A percentile compares a stretch with the other conserved stretches of the same genome.
phyloP scores from a whole-genome alignment of 768 basidiomycete genomes.

The button mushroom (Agaricus bisporus) region DNA sequence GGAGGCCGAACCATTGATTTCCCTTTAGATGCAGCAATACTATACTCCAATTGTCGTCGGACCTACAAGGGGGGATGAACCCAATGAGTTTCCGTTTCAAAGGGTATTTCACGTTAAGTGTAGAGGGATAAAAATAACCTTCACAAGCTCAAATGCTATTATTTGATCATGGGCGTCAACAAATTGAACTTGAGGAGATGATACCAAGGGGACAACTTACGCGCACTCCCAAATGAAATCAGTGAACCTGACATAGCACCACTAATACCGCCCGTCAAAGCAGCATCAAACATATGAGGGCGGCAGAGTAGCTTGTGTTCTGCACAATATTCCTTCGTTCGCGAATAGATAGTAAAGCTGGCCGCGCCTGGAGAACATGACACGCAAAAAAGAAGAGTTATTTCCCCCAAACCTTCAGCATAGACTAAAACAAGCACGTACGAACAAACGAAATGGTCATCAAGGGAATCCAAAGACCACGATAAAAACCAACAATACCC shows the following conservation, averaged over 20 bases:
- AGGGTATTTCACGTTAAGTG: not conserved
- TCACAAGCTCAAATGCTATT: slow-evolving; percentile 90
- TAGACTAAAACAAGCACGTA: slow-evolving; percentile 36
- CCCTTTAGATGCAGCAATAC: slow-evolving; percentile 80
- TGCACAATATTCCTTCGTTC: slow-evolving; percentile 71
- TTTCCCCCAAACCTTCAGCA: too few species aligned
- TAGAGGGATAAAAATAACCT: slow-evolving; percentile 40
- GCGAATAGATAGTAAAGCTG: slow-evolving; percentile 86
- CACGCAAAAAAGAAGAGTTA: not conserved
- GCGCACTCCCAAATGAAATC: slow-evolving; percentile 85
- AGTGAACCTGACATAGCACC: slow-evolving; percentile 87
- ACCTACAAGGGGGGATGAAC: slow-evolving; percentile 42
- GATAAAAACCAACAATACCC: slow-evolving; percentile 85
- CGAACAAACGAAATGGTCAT: slow-evolving; percentile 96
- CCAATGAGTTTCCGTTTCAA: slow-evolving; percentile 4
- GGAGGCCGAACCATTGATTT: slow-evolving; percentile 69
- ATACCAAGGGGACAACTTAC: slow-evolving; percentile 41
- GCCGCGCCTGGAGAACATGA: slow-evolving; percentile 56
- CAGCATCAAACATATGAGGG: slow-evolving; percentile 60
- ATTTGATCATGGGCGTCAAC: not conserved
- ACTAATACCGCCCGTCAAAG: slow-evolving; percentile 72
- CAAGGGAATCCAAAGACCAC: slow-evolving; percentile 88
- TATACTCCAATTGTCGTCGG: slow-evolving; percentile 86
- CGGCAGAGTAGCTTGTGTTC: slow-evolving; percentile 52
- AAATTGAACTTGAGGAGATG: not conserved